Percentiles rank a stretch among this genome's conserved stretches.
phyloP scores from a whole-genome alignment of 2,329 filamentous ascomycete genomes.

The Fusarium lyarnte region DNA sequence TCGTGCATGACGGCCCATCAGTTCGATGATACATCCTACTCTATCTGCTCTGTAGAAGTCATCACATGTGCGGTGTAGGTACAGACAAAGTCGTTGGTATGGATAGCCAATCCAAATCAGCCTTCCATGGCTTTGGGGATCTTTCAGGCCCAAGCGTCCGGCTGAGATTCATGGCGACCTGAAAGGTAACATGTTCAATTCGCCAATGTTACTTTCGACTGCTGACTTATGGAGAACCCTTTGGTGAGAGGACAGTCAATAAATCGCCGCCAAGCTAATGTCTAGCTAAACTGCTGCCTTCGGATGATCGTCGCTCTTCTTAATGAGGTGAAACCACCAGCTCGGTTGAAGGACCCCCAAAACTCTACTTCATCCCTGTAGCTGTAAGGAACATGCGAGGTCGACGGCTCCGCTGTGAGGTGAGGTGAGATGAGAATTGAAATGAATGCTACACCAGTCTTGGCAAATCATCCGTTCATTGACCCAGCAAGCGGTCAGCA shows the following conservation, averaged over 20 bases:
- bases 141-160: slow-evolving; percentile 19
- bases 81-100: slow-evolving; percentile 1
- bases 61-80: slow-evolving; percentile 26
- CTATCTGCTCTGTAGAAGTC: not conserved
- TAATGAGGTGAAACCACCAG: slow-evolving; percentile 33
- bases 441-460: slow-evolving; percentile 22
- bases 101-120: not conserved
- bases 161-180: slow-evolving; percentile 22
- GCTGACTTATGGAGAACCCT: slow-evolving; percentile 21
- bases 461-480: slow-evolving; percentile 24
- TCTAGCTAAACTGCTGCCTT: slow-evolving; percentile 18
- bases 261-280: slow-evolving; percentile 1
- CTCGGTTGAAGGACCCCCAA: slow-evolving; percentile 23
- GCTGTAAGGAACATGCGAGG: slow-evolving; percentile 9
- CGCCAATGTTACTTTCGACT: slow-evolving; percentile 26
- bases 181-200: slow-evolving; percentile 25
- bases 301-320: slow-evolving; percentile 24
- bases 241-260: slow-evolving; percentile 18
- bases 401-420: slow-evolving; percentile 18
- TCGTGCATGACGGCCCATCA: slow-evolving; percentile 7
- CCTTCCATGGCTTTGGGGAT: slow-evolving; percentile 16
- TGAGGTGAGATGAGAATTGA: slow-evolving; percentile 22
- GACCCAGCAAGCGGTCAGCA: slow-evolving; percentile 1
- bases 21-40: not conserved
- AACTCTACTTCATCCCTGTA: slow-evolving; percentile 15